These are phyloP conservation scores for Coemansia sp. DNA, from an alignment of 192 early-diverging fungal species.

Conservation along the genomic window DNA sequence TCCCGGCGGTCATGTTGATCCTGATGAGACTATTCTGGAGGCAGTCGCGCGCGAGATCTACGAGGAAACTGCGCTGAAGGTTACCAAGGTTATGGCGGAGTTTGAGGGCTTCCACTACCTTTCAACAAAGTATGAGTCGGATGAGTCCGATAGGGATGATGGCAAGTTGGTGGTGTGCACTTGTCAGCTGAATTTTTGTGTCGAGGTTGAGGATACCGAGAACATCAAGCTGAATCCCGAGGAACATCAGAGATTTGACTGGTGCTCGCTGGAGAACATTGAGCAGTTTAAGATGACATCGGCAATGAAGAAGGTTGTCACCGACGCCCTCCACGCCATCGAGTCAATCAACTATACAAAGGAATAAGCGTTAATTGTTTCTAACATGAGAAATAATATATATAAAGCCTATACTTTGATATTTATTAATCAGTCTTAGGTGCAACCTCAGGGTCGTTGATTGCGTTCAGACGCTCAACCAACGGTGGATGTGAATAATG, in stretches of 20 bases:
- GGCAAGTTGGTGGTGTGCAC: constrained; percentile 16
- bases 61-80: constrained; percentile 40
- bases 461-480: constrained; percentile 75
- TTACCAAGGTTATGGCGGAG: constrained; percentile 24
- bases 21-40: constrained; percentile 34
- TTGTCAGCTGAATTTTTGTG: constrained; percentile 45
- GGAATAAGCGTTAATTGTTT: no score
- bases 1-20: constrained; percentile 45
- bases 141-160: constrained; percentile 5
- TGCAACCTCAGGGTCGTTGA: constrained; percentile 51
- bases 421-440: constrained; percentile 53
- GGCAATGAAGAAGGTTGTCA: constrained; percentile 34
- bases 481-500: constrained; percentile 91
- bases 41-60: constrained; percentile 37
- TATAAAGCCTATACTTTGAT: no score
- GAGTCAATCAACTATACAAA: no score
- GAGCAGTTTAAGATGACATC: constrained; percentile 36
- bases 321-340: constrained; percentile 1
- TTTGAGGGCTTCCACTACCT: constrained; percentile 40
- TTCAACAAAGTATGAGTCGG: constrained; percentile 29
- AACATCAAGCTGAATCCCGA: constrained; percentile 18
- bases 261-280: constrained; percentile 26
- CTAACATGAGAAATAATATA: no score
- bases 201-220: constrained; percentile 4
- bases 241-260: constrained; percentile 41